These are phyloP conservation scores for Ogataea ganodermae DNA, from an alignment of 805 yeast genomes.

Conservation along the genomic window DNA sequence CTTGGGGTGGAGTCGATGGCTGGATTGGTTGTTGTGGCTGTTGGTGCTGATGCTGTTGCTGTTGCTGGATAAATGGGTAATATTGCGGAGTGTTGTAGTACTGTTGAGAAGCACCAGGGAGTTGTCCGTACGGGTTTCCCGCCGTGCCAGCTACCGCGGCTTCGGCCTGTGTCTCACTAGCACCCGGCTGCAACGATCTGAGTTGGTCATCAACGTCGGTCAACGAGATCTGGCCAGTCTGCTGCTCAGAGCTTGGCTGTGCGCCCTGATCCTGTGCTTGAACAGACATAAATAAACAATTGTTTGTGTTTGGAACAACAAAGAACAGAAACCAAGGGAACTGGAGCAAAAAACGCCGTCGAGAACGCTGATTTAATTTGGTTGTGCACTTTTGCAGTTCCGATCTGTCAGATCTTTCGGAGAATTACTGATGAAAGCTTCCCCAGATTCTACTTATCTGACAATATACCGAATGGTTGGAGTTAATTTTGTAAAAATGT, in stretches of 20 bases:
- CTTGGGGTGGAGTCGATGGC: conserved; percentile 7
- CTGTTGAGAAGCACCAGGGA: conserved; percentile 17
- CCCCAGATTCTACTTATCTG: conserved; percentile 14
- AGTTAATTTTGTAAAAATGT: not conserved
- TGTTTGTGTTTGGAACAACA: not conserved
- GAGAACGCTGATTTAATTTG: not conserved
- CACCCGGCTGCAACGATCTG: conserved; percentile 21
- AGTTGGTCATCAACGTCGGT: conserved; percentile 30
- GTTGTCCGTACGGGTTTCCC: conserved; percentile 11
- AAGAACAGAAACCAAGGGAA: not conserved
- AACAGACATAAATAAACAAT: conserved; percentile 11
- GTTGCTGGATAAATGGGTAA: conserved; percentile 18
- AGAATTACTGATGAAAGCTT: conserved; percentile 1
- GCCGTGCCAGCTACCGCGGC: conserved; percentile 13
- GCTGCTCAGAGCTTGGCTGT: conserved; percentile 12
- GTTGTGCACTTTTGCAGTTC: not conserved
- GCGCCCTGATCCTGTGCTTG: conserved; percentile 14
- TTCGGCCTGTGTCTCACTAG: conserved; percentile 7
- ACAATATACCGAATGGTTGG: conserved; percentile 20
- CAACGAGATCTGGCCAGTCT: conserved; percentile 18
- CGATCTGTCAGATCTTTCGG: not conserved
- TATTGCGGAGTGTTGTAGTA: conserved; percentile 23
- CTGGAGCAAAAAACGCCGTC: not conserved
- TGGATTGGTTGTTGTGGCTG: conserved; percentile 5
- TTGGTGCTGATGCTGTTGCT: not conserved